phyloP scores from a whole-genome alignment of 169 alveolate species.

The Plasmodium billcollinsi region DNA sequence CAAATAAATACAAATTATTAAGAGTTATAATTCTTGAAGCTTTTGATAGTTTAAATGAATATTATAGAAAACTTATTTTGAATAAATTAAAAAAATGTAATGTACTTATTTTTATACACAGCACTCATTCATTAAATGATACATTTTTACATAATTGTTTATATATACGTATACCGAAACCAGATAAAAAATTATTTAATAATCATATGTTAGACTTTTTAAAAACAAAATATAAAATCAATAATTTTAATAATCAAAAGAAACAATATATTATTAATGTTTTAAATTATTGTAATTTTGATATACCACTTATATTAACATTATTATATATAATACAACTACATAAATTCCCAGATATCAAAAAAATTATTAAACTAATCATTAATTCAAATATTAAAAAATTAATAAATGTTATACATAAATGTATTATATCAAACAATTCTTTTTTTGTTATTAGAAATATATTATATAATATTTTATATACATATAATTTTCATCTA shows the following conservation, averaged over 20 bases:
- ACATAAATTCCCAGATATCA: constrained; percentile 52
- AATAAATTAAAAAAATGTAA: constrained; percentile 19
- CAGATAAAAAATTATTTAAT: constrained; percentile 22
- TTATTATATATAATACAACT: constrained; percentile 39
- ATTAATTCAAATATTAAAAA: constrained; percentile 54
- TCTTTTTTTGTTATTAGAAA: constrained; percentile 45
- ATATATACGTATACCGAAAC: constrained; percentile 59
- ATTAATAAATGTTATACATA: constrained; percentile 41
- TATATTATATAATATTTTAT: constrained; percentile 39
- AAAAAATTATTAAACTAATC: constrained; percentile 51
- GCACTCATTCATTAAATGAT: constrained; percentile 23
- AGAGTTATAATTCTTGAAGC: constrained; percentile 49
- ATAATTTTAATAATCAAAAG: constrained; percentile 1
- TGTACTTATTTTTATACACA: constrained; percentile 50
- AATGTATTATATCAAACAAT: constrained; percentile 25
- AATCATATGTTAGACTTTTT: constrained; percentile 26
- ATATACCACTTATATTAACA: constrained; percentile 39
- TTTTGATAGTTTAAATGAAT: constrained; percentile 33
- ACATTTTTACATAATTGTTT: constrained; percentile 32
- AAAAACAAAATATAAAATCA: constrained; percentile 37
- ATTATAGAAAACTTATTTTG: constrained; percentile 52
- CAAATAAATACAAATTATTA: constrained; percentile 13
- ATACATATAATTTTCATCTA: constrained; percentile 45
- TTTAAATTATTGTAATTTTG: constrained; percentile 60
- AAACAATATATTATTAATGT: constrained; percentile 17